A percentile compares a stretch with the other conserved stretches of the same genome.
Conservation (phyloP, 148 eudicot genomes). For the Hydrangea macrophylla region DNA sequence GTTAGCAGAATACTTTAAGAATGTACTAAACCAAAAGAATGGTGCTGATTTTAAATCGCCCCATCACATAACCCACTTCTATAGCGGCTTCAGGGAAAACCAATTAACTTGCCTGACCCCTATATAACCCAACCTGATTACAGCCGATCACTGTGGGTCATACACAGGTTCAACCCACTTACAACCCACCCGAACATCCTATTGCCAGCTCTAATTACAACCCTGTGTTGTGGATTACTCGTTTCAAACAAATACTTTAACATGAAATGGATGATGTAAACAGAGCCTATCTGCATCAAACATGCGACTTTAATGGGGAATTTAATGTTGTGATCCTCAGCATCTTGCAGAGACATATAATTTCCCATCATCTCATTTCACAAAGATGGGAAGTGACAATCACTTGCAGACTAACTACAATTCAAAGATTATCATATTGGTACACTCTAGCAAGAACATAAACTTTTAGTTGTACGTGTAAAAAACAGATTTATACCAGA, state of each 20-base stretch:
- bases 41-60: not conserved
- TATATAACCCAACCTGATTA: too few relatives aligned
- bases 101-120: too few relatives aligned
- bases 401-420: not conserved
- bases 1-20: not conserved
- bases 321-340: not conserved
- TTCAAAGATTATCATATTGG: too few relatives aligned
- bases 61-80: not conserved
- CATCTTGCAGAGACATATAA: not conserved
- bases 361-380: not conserved
- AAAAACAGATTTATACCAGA: constrained; percentile 32
- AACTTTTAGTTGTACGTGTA: not conserved
- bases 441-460: not conserved
- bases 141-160: too few relatives aligned
- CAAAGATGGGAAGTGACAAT: not conserved
- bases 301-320: not conserved
- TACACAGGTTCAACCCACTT: not conserved
- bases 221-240: too few relatives aligned
- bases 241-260: too few relatives aligned
- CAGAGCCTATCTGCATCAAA: not conserved
- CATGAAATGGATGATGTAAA: too few relatives aligned
- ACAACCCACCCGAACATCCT: not conserved
- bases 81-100: not conserved
- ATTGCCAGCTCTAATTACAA: too few relatives aligned
- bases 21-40: not conserved